Evolutionary conservation across 352 stramenopile species (phyloP), one percentile per base, ranked within the genome.

Genomic region (Lagenidium sp.): DNA sequence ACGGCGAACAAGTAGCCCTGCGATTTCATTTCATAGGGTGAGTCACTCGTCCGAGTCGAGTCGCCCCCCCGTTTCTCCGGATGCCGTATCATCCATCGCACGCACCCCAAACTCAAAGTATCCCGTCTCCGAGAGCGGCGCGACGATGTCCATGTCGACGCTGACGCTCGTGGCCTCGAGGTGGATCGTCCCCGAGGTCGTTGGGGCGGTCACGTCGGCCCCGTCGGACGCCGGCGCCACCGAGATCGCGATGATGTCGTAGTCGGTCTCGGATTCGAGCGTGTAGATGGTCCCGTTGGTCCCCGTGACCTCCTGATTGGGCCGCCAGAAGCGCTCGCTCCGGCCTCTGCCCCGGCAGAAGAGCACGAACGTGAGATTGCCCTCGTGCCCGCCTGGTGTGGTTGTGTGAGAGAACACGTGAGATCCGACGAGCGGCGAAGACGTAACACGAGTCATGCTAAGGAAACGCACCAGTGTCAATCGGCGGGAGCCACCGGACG

Each of bases 101-200:
- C 65, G 41, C 60, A 84, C 71, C 4, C 37, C 59, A 47, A 77
- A 79, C 3, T 85, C 72, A 24, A 85, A 82, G 32, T 50, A 64
- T 2, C 16, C 31, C 23, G 39, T 36, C 3, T 20, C 13, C 0
- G 6, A 18, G 0, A 68, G 13, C 2, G 39, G 21, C 12, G 29
- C 20, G 0, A 36, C 45, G 18, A 58, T 20, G 23, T 57, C 31
- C 0, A n/a, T 40, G n/a, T 15, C 18, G 16, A 70, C 26, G 4
- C 23, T 24, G 6, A 84, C 66, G 19, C 31, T 55, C 0, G 41
- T 43, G 23, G 61, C 57, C 4, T 50, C 47, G 4, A 62, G 7
- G 1, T 41, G 45, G 20, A 85, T 34, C 0, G 37, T 65, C 0
- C 58, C 61, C 8, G 15, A 46, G 30, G 55, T 38, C 3, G 61